Conservation (phyloP, 2,329 filamentous ascomycete species). For the Sporothrix dimorphospora region DNA sequence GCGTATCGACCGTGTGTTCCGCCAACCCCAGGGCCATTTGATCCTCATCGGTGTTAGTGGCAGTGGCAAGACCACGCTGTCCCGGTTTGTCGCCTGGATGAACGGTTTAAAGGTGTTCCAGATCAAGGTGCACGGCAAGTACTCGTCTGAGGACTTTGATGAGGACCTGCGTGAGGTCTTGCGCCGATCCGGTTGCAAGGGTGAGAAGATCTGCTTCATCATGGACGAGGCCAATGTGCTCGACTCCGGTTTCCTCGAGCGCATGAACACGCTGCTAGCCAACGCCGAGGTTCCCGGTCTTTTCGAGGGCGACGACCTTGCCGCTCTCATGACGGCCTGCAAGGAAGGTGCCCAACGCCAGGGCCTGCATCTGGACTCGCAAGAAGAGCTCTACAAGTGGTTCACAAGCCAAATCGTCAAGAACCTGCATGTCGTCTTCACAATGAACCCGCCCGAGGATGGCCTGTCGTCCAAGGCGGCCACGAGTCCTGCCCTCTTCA, state of each 20-base stretch:
- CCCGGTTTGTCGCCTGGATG: constrained; percentile 99
- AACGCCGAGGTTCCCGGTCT: constrained; percentile 99
- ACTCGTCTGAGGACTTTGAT: constrained; percentile 97
- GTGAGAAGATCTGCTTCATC: constrained; percentile 99
- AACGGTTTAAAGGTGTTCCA: constrained; percentile 98
- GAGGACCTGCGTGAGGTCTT: constrained; percentile 95
- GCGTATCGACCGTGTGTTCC: constrained; percentile 97
- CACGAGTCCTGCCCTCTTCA: constrained; percentile 97
- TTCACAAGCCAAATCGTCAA: constrained; percentile 99
- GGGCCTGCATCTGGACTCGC: constrained; percentile 91
- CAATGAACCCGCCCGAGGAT: constrained; percentile 98
- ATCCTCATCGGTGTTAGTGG: constrained; percentile 98
- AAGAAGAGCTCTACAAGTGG: constrained; percentile 99
- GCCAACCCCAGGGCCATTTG: constrained; percentile 95
- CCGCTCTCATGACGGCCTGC: constrained; percentile 98
- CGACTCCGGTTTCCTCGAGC: constrained; percentile 96
- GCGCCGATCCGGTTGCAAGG: constrained; percentile 91
- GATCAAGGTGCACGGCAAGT: constrained; percentile 99
- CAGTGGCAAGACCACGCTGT: constrained; percentile 96
- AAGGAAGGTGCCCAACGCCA: constrained; percentile 98
- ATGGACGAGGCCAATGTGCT: constrained; percentile 99
- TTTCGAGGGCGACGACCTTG: constrained; percentile 98
- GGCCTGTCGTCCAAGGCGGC: constrained; percentile 94
- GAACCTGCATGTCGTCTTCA: constrained; percentile 98
- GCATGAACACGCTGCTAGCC: constrained; percentile 98